Evolutionary conservation across 768 basidiomycete species (phyloP).

Genomic region (Trametes elegans): DNA sequence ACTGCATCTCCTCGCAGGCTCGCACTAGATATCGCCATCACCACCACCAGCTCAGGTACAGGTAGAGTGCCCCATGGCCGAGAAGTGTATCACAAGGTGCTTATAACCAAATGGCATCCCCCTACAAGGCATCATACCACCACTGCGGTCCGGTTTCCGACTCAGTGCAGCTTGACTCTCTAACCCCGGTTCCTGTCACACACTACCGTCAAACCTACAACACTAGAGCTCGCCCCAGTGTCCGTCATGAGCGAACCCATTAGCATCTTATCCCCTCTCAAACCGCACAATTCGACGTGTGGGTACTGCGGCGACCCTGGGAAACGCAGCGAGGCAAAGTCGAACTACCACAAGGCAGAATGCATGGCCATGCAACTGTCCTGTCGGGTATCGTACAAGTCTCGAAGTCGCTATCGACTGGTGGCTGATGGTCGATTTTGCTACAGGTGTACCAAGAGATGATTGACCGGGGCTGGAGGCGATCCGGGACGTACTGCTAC

Average conservation of each 20-base stretch:
- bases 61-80: no score
- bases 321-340: slow-evolving; percentile 37
- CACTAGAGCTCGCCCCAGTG: background rate
- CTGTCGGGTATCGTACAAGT: slow-evolving; percentile 40
- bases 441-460: slow-evolving; percentile 72
- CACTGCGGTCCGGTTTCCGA: no score
- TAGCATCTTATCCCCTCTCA: slow-evolving; percentile 20
- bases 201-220: no score
- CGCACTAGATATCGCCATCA: no score
- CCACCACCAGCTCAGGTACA: no score
- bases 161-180: no score
- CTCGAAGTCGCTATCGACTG: background rate
- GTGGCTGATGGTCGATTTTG: background rate
- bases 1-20: no score
- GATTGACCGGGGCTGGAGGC: slow-evolving; percentile 84
- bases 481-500: slow-evolving; percentile 83
- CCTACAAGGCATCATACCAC: no score
- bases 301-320: slow-evolving; percentile 69
- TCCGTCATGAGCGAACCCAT: slow-evolving; percentile 5
- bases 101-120: no score
- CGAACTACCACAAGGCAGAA: slow-evolving; percentile 48
- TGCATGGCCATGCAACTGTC: slow-evolving; percentile 51
- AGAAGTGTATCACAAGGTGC: no score
- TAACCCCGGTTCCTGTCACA: no score
- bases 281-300: slow-evolving; percentile 42